phyloP scores from a whole-genome alignment of 176 grass and related monocot species.

The Triticum turgidum region DNA sequence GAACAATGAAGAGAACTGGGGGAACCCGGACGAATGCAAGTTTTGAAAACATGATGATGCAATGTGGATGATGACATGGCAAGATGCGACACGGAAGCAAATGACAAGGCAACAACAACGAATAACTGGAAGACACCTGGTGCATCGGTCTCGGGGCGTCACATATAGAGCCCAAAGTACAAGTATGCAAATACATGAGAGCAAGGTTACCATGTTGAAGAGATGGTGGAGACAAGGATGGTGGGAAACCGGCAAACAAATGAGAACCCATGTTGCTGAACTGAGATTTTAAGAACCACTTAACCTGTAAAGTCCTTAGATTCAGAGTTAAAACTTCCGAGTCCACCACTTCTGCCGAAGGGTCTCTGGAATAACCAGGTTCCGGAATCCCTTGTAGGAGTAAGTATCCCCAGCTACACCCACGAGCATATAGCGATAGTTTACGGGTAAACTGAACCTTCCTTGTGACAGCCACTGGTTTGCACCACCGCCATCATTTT shows the following conservation, averaged over 20 bases:
- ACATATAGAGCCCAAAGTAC: neutral
- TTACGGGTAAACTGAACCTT: neutral
- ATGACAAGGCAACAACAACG: too few species aligned
- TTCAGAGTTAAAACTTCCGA: neutral
- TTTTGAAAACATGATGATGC: too few species aligned
- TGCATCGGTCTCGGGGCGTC: too few species aligned
- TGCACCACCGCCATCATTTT: neutral
- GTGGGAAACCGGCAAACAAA: neutral
- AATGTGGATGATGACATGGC: too few species aligned
- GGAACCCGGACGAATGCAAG: too few species aligned
- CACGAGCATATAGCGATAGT: neutral
- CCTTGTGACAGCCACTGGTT: neutral
- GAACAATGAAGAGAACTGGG: too few species aligned
- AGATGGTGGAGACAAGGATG: neutral
- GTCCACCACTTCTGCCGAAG: neutral
- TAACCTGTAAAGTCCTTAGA: neutral
- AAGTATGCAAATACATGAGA: neutral
- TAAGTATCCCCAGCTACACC: slow-evolving; percentile 30
- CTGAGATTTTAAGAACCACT: neutral
- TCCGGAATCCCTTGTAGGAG: slow-evolving; percentile 12
- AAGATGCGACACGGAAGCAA: too few species aligned
- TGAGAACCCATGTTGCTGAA: neutral
- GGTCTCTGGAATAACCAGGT: neutral
- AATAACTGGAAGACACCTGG: too few species aligned
- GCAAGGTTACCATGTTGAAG: neutral